phyloP scores from a whole-genome alignment of 2,329 filamentous ascomycete species.

The Botrytis pseudocinerea region DNA sequence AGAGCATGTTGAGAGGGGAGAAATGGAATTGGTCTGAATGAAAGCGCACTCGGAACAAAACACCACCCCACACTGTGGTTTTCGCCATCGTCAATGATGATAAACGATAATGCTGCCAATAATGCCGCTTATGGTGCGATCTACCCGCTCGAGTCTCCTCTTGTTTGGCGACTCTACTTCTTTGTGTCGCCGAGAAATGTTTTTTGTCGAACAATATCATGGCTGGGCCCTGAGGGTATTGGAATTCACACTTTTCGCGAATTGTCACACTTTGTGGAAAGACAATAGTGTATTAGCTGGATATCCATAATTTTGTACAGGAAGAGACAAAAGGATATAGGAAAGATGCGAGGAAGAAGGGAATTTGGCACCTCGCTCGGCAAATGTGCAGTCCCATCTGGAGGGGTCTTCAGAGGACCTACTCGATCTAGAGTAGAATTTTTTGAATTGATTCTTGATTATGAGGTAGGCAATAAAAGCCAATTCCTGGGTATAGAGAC shows the following conservation, averaged over 20 bases:
- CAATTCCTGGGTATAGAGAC: not conserved
- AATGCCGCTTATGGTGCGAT: not conserved
- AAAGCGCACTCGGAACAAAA: not conserved
- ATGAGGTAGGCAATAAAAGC: not conserved
- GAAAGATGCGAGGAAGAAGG: not conserved
- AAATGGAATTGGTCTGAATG: conserved; percentile 33
- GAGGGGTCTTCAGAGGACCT: not conserved
- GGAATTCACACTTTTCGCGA: not conserved
- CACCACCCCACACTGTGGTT: no score
- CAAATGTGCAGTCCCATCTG: not conserved
- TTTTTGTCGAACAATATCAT: not conserved
- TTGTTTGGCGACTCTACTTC: not conserved
- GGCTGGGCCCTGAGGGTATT: not conserved
- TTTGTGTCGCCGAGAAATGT: not conserved
- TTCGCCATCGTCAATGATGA: no score
- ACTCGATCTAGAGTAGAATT: not conserved
- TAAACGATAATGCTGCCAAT: not conserved
- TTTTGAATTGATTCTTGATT: not conserved
- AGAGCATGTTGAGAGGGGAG: conserved; percentile 29
- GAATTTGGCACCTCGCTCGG: not conserved
- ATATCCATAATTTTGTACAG: not conserved
- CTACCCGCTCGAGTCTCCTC: not conserved
- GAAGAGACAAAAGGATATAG: not conserved
- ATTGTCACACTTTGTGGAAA: no score
- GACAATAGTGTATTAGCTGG: not conserved